Evolutionary conservation across 2,329 filamentous ascomycete species (phyloP).

Genomic region (Zasmidium cellare): DNA sequence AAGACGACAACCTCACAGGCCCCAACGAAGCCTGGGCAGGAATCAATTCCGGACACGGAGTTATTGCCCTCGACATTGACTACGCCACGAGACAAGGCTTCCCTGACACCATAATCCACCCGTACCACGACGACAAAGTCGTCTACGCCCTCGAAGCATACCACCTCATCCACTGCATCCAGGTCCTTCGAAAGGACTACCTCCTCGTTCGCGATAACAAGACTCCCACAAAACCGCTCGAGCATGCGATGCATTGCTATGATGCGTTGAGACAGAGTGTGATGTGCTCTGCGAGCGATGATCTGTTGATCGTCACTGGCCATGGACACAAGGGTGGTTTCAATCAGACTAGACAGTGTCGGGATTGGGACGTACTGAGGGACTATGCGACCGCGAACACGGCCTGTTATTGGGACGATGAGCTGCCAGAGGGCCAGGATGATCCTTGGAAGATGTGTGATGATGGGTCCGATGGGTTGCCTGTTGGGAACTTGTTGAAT

Average conservation of each 20-base stretch:
- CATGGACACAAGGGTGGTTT: conserved; percentile 9
- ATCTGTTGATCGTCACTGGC: conserved; percentile 6
- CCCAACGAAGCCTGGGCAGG: conserved; percentile 11
- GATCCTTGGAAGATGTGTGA: conserved; percentile 12
- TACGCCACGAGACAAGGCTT: conserved; percentile 8
- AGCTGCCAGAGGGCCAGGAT: conserved; percentile 6
- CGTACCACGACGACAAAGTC: conserved; percentile 4
- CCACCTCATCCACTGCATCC: conserved; percentile 19
- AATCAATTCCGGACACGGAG: conserved; percentile 16
- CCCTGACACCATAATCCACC: conserved; percentile 13
- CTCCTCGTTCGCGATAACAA: neutral
- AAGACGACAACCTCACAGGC: neutral
- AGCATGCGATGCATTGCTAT: conserved; percentile 20
- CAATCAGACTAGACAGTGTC: conserved; percentile 12
- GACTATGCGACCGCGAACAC: conserved; percentile 17
- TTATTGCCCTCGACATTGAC: conserved; percentile 12
- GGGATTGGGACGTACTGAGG: conserved; percentile 19
- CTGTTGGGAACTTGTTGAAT: neutral
- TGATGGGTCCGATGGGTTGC: conserved; percentile 13
- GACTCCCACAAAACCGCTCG: neutral
- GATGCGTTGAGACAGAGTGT: conserved; percentile 16
- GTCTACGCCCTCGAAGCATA: conserved; percentile 20
- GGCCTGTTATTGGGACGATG: conserved; percentile 13
- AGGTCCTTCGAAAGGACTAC: neutral
- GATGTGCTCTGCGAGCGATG: conserved; percentile 5